Base-by-base conservation (phyloP, 208 protist genomes). In the Acanthamoeba castellanii region DNA sequence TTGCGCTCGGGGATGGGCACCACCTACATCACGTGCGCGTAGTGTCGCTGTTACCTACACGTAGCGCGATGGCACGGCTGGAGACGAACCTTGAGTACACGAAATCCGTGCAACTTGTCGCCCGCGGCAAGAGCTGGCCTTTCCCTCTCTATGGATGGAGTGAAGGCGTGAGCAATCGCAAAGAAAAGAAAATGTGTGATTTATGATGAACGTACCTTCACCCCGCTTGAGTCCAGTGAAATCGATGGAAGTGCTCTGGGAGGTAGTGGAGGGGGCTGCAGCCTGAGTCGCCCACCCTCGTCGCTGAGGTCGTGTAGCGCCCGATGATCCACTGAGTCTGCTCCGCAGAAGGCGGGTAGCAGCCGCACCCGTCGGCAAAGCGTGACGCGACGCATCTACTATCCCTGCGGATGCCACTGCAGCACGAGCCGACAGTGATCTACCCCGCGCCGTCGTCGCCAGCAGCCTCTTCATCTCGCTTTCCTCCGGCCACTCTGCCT, bases 1-100 rank as follows among this genome's bases (percentile, higher is more conserved):
- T 95, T 89, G 55, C 72, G 92, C 78, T 95, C 92, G 3, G 72
- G 72, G n/a, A 95, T 74, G 13, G 92, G 92, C 25, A 55, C 61
- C 27, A 95, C 92, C 92, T 95, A 76, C 45, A 91, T n/a, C 66
- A 74, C 84, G 22, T 20, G n/a, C 7, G 11, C 2, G 30, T 14
- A 76, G 4, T 42, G 37, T 42, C 37, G 4, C 70, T 22, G 13
- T 14, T 50, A 14, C 8, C 11, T 0, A 5, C 30, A 81, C 13
- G 70, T 8, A 47, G 9, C 30, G 20, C 45, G 14, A 27, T 18
- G 37, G 34, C 20, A 84, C 74, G 66, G 30, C 3, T 16, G 30
- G 13, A 3, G 32, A 74, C 27, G 74, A 7, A 84, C 74, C 74
- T 84, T 84, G 22, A 84, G 25, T 18, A 84, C 74, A 20, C 74